Percentiles rank a stretch among this genome's conserved stretches.
phyloP scores from a whole-genome alignment of 2,329 filamentous ascomycete species.

The Berkeleyomyces rouxiae region DNA sequence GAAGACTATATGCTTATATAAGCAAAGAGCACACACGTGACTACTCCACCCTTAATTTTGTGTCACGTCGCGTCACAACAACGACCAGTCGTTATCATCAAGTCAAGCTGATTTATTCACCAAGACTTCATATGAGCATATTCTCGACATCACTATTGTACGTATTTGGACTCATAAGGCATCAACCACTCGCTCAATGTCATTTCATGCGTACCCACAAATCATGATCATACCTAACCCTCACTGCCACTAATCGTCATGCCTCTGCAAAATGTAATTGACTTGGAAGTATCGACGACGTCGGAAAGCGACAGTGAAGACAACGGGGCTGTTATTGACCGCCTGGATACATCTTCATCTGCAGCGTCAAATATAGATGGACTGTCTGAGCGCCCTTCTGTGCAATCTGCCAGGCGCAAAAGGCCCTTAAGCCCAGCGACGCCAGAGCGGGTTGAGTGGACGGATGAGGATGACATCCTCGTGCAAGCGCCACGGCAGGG shows the following conservation, averaged over 20 bases:
- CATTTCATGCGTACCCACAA: neutral
- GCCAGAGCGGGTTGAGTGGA: conserved; percentile 6
- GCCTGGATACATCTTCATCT: too few relatives aligned
- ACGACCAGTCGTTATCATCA: too few relatives aligned
- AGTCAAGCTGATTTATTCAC: too few relatives aligned
- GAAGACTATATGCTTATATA: neutral
- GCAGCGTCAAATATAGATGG: neutral
- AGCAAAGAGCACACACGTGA: neutral
- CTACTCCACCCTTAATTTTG: neutral
- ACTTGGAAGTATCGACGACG: neutral
- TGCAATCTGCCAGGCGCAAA: neutral
- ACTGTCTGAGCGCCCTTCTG: neutral
- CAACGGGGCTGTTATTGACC: neutral
- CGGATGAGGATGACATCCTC: conserved; percentile 2
- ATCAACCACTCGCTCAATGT: neutral
- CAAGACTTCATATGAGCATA: too few relatives aligned
- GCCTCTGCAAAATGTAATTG: neutral
- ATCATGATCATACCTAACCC: neutral
- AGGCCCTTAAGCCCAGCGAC: neutral
- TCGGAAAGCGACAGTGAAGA: neutral
- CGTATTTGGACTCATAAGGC: too few relatives aligned
- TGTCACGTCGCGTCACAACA: neutral
- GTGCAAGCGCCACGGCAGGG: neutral
- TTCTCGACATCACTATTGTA: too few relatives aligned
- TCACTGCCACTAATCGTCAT: neutral